These are phyloP conservation scores for Apiospora sp. DNA, from an alignment of 2,329 filamentous ascomycete species.

Conservation along the genomic window DNA sequence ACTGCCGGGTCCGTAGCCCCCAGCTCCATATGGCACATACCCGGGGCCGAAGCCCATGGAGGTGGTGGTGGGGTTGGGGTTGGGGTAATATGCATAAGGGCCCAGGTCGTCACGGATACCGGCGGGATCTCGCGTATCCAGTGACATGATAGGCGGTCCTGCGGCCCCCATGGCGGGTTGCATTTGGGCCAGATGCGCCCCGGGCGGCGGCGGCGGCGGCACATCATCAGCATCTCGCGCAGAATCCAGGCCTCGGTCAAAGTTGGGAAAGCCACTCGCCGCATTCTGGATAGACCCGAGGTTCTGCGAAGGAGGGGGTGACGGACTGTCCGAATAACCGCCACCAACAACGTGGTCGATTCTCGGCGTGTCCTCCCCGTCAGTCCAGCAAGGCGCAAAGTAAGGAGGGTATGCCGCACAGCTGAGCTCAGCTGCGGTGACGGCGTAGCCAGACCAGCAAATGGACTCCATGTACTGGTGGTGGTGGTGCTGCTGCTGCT, in stretches of 20 bases:
- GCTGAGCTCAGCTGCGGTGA: background rate
- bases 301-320: background rate
- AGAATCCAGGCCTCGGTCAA: background rate
- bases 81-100: background rate
- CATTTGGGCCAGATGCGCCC: background rate
- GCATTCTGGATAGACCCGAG: background rate
- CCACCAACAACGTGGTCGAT: background rate
- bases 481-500: background rate
- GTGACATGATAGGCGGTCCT: background rate
- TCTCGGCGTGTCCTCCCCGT: background rate
- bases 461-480: background rate
- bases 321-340: background rate
- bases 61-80: no score
- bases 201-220: background rate
- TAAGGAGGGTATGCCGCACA: background rate
- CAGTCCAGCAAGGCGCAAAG: background rate
- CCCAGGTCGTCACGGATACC: background rate
- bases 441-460: background rate
- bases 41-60: background rate
- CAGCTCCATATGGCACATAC: background rate
- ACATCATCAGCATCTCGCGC: background rate
- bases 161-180: background rate
- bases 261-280: background rate
- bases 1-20: background rate
- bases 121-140: background rate